Evolutionary conservation across 192 early-diverging fungal genomes (phyloP), one percentile per base, ranked within the genome.

Genomic region (Radiomyces spectabilis): DNA sequence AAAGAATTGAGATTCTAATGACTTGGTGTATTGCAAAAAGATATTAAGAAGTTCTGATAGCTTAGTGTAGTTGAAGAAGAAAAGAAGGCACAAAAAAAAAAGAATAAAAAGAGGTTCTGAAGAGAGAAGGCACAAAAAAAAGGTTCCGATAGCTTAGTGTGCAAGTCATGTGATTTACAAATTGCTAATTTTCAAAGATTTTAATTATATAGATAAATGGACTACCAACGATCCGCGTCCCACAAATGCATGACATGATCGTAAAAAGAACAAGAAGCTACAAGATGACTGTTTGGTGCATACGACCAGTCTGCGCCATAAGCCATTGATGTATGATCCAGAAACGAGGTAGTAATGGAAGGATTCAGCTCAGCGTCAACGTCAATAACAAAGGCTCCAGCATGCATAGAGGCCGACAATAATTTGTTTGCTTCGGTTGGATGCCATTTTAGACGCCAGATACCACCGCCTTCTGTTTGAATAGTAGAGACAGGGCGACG

Each of bases 361-460:
- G n/a, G n/a, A n/a, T n/a, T n/a, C 41, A n/a, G 34, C 9, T 9
- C 13, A 1, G 4, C 25, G 16, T 73, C 68, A 18, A 83, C 65
- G 22, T 85, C 63, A 2, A 93, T 63, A 6, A 95, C 76, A 68
- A 91, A 88, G 50, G 91, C 89, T 16, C 95, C 95, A 45, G 82
- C 82, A 65, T 97, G 87, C 95, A 98, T 98, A 24, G 82, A 85
- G 5, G 87, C 93, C 8, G 89, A 84, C 13, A 95, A 56, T 27
- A 98, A 61, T 15, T 54, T 44, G 27, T 74, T 62, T 1, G 76
- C 59, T 6, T 76, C 66, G 0, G 68, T 74, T 1, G 95, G 95
- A 58, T 97, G 93, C 93, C 94, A 98, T 72, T 91, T 89, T 32
- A 98, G 63, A 21, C 93, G 71, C 95, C 95, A 98, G 8, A 95